Base-by-base conservation (phyloP, 176 grass and related monocot species). In the Thinopyrum elongatum region DNA sequence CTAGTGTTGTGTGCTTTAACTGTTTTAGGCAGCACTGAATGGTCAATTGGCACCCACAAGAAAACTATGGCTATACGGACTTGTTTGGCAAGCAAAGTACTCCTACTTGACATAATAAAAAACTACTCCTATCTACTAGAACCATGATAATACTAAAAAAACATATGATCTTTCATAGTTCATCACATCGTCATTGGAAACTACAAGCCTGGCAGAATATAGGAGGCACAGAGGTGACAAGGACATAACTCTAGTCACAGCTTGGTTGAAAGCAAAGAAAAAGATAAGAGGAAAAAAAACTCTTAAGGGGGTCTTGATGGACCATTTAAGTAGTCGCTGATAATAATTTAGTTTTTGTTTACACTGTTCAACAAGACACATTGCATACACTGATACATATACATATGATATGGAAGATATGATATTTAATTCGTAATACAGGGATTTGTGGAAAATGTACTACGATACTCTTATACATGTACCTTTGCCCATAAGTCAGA, bases 401-500 rank as follows among this genome's bases (percentile, higher is more conserved):
- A 57, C 17, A 83, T 34, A 42, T 42, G 51, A 14, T 12, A 82
- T 28, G 80, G 31, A 39, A 79, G 33, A 71, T 25, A 69, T 27
- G 46, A 8, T 59, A 64, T 63, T 47, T 75, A 60, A 22, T 83
- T 63, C 30, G 0, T n/a, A 55, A 77, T 38, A 22, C 17, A 25
- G 7, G 42, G 81, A 46, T 46, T 76, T 49, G 31, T 2, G 3
- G 31, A 71, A 86, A 79, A 83, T 47, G 77, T 66, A 27, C 1
- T 81, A 41, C 21, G 3, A 72, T 22, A 59, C 21, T 61, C 17
- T 36, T 57, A 42, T 64, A 19, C 3, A 0, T 42, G 27, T 67
- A 98, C 93, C 93, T 98, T 89, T 98, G 91, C 29, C 95, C 93
- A 80, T 98, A 98, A 84, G 92, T 93, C 61, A 98, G 83, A 73